Evolutionary conservation across 352 stramenopile species (phyloP).

Genomic region (Phytophthora melonis): DNA sequence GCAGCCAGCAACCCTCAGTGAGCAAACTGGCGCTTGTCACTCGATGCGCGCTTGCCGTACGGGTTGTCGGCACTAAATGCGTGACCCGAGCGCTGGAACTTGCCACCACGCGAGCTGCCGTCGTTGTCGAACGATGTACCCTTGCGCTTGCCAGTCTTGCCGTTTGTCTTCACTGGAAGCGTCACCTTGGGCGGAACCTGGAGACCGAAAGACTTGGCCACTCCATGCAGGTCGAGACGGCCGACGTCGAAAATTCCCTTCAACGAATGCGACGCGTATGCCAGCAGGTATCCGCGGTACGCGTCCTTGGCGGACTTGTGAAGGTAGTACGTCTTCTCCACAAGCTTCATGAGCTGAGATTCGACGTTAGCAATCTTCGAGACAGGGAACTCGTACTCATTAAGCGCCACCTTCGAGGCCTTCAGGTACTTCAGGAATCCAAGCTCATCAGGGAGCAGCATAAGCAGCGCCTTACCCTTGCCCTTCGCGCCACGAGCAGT

Average conservation of each 20-base stretch:
- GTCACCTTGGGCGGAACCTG: conserved; percentile 97
- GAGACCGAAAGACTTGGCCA: conserved; percentile 98
- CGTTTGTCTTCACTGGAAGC: conserved; percentile 90
- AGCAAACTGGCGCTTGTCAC: conserved; percentile 96
- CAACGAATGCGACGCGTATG: conserved; percentile 98
- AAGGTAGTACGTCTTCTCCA: conserved; percentile 99
- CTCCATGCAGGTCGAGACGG: conserved; percentile 95
- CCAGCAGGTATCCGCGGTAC: conserved; percentile 97
- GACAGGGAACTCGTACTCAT: conserved; percentile 99
- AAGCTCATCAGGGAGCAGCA: conserved; percentile 98
- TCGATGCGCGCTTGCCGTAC: conserved; percentile 92
- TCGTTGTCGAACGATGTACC: conserved; percentile 66
- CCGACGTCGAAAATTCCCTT: conserved; percentile 99
- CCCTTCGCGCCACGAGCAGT: conserved; percentile 89
- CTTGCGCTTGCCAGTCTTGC: conserved; percentile 83
- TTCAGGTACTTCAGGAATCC: conserved; percentile 98
- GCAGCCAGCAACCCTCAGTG: conserved; percentile 42
- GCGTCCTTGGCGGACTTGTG: conserved; percentile 98
- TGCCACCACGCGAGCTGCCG: conserved; percentile 51
- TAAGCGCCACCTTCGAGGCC: conserved; percentile 97
- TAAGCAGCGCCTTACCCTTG: conserved; percentile 96
- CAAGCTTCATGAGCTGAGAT: conserved; percentile 96
- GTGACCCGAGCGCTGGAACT: conserved; percentile 91
- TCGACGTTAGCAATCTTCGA: conserved; percentile 99
- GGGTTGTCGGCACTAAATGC: conserved; percentile 98